phyloP scores from a whole-genome alignment of 1,284 basidiomycete species.

The Ceratobasidium sp. region DNA sequence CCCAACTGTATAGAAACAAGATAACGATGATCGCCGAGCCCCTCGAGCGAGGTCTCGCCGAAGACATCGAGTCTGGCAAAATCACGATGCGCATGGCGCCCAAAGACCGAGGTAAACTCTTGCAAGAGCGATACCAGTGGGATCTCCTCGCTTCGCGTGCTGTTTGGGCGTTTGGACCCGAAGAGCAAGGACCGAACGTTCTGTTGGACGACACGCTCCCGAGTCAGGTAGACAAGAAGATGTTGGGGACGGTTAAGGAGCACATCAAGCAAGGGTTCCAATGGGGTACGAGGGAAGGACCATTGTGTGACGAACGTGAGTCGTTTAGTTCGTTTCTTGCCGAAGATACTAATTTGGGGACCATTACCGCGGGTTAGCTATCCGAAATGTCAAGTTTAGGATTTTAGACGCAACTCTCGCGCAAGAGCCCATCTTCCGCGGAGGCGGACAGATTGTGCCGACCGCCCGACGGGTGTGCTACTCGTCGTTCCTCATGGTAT shows the following conservation, averaged over 20 bases:
- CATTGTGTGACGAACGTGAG: constrained; percentile 91
- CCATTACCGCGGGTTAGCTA: constrained; percentile 98
- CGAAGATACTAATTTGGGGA: no score
- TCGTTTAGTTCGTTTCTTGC: no score
- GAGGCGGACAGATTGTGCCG: constrained; percentile 98
- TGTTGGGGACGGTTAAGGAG: constrained; percentile 87
- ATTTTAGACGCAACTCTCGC: constrained; percentile 87
- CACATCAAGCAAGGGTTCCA: constrained; percentile 99
- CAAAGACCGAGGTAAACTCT: constrained; percentile 92
- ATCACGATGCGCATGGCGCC: constrained; percentile 92
- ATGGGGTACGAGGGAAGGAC: constrained; percentile 97
- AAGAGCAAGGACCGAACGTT: constrained; percentile 92
- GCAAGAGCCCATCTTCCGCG: constrained; percentile 98
- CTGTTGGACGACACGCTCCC: constrained; percentile 96
- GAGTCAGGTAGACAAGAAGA: no score
- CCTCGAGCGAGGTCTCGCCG: constrained; percentile 88
- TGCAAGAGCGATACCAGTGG: constrained; percentile 97
- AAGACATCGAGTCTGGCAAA: constrained; percentile 90
- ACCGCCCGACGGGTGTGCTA: constrained; percentile 97
- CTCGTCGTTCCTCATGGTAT: constrained; percentile 96
- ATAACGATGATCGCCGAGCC: no score
- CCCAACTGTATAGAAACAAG: no score
- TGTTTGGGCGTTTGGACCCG: constrained; percentile 99
- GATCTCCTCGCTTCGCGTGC: constrained; percentile 95
- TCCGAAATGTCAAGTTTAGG: no score